phyloP scores from a whole-genome alignment of 73 alveolate species.

The Diophrys sp. region DNA sequence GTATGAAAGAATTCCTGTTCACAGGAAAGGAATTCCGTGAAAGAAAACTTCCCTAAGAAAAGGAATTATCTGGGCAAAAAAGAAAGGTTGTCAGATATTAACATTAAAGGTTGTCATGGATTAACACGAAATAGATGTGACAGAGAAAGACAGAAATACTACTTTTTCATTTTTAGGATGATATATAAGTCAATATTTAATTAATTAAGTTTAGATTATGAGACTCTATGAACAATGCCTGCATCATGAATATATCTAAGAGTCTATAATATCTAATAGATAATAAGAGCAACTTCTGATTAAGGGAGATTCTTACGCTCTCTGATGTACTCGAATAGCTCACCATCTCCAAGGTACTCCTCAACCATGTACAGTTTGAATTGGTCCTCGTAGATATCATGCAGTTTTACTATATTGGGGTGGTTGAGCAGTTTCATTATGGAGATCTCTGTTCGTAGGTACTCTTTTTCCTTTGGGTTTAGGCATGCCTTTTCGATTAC shows the following conservation, averaged over 20 bases:
- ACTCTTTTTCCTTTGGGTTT: slow-evolving; percentile 30
- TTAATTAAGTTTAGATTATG: slow-evolving; percentile 76
- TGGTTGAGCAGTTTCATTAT: slow-evolving; percentile 51
- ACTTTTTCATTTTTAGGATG: slow-evolving; percentile 58
- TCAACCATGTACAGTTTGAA: slow-evolving; percentile 31
- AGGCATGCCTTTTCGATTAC: slow-evolving; percentile 45
- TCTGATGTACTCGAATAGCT: slow-evolving; percentile 52
- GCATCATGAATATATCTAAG: slow-evolving; percentile 64
- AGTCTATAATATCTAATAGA: slow-evolving; percentile 56
- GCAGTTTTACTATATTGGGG: slow-evolving; percentile 51
- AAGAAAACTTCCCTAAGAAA: no score
- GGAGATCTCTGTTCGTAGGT: slow-evolving; percentile 47
- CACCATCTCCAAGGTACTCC: slow-evolving; percentile 64
- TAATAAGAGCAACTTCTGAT: slow-evolving; percentile 57
- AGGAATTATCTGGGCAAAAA: no score
- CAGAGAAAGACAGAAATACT: no score
- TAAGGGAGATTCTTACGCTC: slow-evolving; percentile 11
- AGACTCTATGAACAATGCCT: slow-evolving; percentile 73
- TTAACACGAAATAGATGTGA: no score
- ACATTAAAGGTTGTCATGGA: no score
- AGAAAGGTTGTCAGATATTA: no score
- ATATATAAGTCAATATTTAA: no score
- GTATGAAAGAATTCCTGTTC: no score
- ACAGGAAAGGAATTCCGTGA: no score
- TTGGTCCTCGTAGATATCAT: slow-evolving; percentile 48